phyloP scores from a whole-genome alignment of 441 rosid species.

The Iberis amara region DNA sequence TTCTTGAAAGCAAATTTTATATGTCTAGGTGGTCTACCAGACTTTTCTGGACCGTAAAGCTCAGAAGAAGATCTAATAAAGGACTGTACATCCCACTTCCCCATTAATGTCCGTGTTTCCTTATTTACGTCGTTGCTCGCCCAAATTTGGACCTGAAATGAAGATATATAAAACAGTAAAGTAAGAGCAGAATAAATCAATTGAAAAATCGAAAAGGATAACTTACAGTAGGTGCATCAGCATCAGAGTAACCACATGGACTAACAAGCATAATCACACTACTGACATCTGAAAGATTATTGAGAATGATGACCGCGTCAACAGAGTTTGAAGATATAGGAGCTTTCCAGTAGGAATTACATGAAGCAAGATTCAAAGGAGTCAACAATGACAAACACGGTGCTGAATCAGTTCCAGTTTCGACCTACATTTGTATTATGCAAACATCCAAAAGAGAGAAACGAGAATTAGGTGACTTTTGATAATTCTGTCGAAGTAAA shows the following conservation, averaged over 20 bases:
- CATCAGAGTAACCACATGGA: conserved; percentile 88
- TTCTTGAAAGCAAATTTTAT: conserved; percentile 66
- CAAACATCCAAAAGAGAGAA: conserved; percentile 21
- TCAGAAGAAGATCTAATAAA: conserved; percentile 59
- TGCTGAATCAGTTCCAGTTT: conserved; percentile 81
- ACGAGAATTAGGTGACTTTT: conserved; percentile 13
- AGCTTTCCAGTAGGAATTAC: conserved; percentile 78
- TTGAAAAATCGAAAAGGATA: no score
- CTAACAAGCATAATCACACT: conserved; percentile 80
- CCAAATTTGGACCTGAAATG: conserved; percentile 84
- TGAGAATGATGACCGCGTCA: conserved; percentile 68
- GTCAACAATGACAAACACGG: conserved; percentile 70
- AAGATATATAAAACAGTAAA: conserved; percentile 23
- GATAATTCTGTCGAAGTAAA: neutral
- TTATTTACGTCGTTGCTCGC: conserved; percentile 78
- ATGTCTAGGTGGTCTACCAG: conserved; percentile 66
- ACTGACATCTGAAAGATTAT: conserved; percentile 73
- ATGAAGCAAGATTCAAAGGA: conserved; percentile 55
- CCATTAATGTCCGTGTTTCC: conserved; percentile 79
- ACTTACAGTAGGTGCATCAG: conserved; percentile 79
- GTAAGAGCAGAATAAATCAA: neutral
- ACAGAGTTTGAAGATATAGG: conserved; percentile 53
- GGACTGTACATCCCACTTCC: conserved; percentile 93
- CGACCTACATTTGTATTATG: conserved; percentile 53
- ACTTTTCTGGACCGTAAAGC: conserved; percentile 65